phyloP scores from a whole-genome alignment of 2,329 filamentous ascomycete species.

The Aspergillus ochraceus region DNA sequence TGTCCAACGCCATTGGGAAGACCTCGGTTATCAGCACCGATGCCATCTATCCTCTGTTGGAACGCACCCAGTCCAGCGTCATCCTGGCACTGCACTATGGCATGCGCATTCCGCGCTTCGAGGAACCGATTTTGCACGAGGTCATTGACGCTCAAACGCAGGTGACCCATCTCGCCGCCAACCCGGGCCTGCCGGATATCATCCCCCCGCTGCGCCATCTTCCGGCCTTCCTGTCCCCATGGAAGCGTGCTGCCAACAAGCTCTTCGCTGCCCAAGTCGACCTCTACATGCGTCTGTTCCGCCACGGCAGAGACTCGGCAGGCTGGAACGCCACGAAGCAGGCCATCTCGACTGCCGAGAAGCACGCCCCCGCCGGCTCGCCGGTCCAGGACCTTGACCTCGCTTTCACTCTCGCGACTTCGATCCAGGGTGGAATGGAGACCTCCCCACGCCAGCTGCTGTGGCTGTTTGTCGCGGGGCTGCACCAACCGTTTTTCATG shows the following conservation, averaged over 20 bases:
- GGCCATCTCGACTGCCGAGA: conserved; percentile 33
- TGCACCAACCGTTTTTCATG: conserved; percentile 46
- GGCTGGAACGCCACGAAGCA: conserved; percentile 32
- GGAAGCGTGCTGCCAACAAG: conserved; percentile 38
- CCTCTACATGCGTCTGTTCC: conserved; percentile 26
- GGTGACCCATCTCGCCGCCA: conserved; percentile 49
- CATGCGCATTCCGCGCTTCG: conserved; percentile 44
- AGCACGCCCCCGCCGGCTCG: conserved; percentile 28
- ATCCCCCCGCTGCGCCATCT: conserved; percentile 47
- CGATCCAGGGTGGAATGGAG: conserved; percentile 53
- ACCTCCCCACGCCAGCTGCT: conserved; percentile 52
- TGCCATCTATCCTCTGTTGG: conserved; percentile 50
- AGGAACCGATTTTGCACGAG: conserved; percentile 49
- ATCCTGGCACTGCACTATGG: conserved; percentile 56
- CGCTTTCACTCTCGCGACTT: conserved; percentile 47
- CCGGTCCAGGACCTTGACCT: conserved; percentile 46
- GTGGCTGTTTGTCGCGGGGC: conserved; percentile 50
- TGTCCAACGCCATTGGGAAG: conserved; percentile 31
- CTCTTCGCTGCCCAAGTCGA: conserved; percentile 26
- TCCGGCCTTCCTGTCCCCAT: conserved; percentile 47
- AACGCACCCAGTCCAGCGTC: conserved; percentile 53
- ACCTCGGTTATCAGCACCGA: conserved; percentile 14
- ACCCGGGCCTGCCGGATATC: conserved; percentile 50
- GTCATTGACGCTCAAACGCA: conserved; percentile 50
- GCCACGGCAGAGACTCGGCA: conserved; percentile 14